Conservation (phyloP, 2,329 filamentous ascomycete genomes). For the Fusarium redolens region DNA sequence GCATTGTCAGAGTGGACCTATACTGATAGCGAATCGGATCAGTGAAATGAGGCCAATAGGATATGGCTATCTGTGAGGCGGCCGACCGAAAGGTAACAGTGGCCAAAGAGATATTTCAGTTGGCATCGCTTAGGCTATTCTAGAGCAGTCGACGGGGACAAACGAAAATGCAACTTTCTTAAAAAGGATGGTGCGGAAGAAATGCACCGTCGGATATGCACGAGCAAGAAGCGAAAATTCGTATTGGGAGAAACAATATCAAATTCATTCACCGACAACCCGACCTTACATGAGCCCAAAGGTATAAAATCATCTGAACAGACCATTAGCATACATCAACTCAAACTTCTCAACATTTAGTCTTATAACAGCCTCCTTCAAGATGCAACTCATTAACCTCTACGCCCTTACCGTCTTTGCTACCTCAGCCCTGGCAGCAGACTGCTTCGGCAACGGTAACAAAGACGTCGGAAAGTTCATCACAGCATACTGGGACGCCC, state of each 20-base stretch:
- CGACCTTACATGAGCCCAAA: accelerated
- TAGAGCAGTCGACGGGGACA: background rate
- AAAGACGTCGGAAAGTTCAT: background rate
- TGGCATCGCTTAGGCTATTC: background rate
- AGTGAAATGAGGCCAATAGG: background rate
- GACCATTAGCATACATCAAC: accelerated
- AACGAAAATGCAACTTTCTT: background rate
- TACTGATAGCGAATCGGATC: too few relatives aligned
- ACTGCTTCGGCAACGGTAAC: constrained; percentile 15
- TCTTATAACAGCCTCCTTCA: accelerated
- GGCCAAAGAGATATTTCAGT: background rate
- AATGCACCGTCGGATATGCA: background rate
- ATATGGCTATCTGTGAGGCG: accelerated
- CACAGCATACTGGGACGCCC: constrained; percentile 23
- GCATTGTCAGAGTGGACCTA: background rate
- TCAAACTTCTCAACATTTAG: background rate
- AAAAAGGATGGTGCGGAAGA: background rate
- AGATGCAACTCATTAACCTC: constrained; percentile 20
- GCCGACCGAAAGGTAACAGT: background rate
- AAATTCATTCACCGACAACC: background rate
- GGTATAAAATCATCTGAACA: accelerated
- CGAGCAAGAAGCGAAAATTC: background rate
- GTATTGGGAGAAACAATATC: accelerated
- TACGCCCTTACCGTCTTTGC: constrained; percentile 4
- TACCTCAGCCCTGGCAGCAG: constrained; percentile 8